Evolutionary conservation across 2,329 filamentous ascomycete species (phyloP), one percentile per base, ranked within the genome.

Genomic region (Trichoderma polysporum): DNA sequence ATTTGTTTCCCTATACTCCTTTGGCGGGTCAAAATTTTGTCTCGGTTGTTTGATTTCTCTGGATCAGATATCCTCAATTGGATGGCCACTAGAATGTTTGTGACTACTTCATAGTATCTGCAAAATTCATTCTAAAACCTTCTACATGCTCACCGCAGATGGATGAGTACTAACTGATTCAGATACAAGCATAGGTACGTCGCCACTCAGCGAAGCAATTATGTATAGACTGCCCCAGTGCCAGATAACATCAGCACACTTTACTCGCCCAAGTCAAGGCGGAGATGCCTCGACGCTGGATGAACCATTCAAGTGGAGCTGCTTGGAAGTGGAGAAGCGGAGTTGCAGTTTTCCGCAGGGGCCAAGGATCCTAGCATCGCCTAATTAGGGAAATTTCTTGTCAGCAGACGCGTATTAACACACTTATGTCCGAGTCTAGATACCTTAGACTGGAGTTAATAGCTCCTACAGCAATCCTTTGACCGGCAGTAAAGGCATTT

Each of bases 361-460:
- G 37, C 33, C 29, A 25, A 45, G 52, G 31, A 57, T 15, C 25
- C 25, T 1, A 8, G 17, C 19, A 31, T 41, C 4, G 29, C 52
- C 53, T 22, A 39, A 39, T 58, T 4, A 10, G 53, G 62, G 41
- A 49, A 50, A 58, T 50, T 10, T 33, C 53, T 17, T 65, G 62
- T 66, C 62, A 66, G 52, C 62, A 47, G 35, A 27, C 53, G 39
- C 47, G 49, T 41, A 19, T 37, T 15, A 29, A 15, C 19, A 9
- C 25, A n/a, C 33, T 65, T 66, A 66, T 57, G 41, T 66, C 62
- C 62, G 62, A 22, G 22, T 15, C 13, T 37, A 37, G 29, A 27
- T 19, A 33, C 33, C n/a, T 45, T 54, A 12, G 37, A 13, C 25
- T 56, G 61, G 61, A 45, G 61, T 45, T 64, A 54, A 45, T 13